Evolutionary conservation across 106 monocot genomes (phyloP), one percentile per base, ranked within the genome.

Genomic region (Acorus calamus): DNA sequence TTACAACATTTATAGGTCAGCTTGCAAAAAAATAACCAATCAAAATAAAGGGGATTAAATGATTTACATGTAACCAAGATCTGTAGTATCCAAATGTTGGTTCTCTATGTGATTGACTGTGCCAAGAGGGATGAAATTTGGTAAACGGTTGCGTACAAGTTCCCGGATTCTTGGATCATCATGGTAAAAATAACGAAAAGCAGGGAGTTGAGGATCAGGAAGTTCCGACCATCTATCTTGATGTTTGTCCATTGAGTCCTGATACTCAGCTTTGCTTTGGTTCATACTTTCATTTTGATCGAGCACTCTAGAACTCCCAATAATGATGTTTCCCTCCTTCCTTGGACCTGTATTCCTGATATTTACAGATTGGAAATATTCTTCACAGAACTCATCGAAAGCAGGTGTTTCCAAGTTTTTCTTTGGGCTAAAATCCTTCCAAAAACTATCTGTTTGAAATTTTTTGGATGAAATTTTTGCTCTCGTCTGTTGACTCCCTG

Each of bases 361-460:
- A 46, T 85, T 74, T 4, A 5, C 7, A 11, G 78, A 74, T 2
- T 63, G 78, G 72, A 88, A 88, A 74, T 92, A 92, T 14, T 98
- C 98, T 46, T 88, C 67, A 68, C 98, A 98, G 62, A 85, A 92
- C 67, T 83, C 79, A 71, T 98, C 88, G 9, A 92, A 59, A 58
- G 83, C 98, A 55, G 88, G 98, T 56, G 98, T 98, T 13, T 74
- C 69, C 49, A 88, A 55, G 42, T 60, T 70, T 14, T 78, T 65
- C 46, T 69, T 75, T 14, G 71, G 28, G 10, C 50, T 69, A 11
- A 75, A 61, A 53, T 74, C 77, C 47, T 77, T 77, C 89, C 79
- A 82, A 11, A 76, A 70, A 47, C 60, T 71, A 59, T 77, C 71
- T 5, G 52, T 52, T 53, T 52, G 62, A 53, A 14, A 7, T 52